A percentile compares a stretch with the other conserved stretches of the same genome.
These are phyloP conservation scores for Clonostachys byssicola DNA, from an alignment of 2,329 filamentous ascomycete genomes.

Conservation along the genomic window DNA sequence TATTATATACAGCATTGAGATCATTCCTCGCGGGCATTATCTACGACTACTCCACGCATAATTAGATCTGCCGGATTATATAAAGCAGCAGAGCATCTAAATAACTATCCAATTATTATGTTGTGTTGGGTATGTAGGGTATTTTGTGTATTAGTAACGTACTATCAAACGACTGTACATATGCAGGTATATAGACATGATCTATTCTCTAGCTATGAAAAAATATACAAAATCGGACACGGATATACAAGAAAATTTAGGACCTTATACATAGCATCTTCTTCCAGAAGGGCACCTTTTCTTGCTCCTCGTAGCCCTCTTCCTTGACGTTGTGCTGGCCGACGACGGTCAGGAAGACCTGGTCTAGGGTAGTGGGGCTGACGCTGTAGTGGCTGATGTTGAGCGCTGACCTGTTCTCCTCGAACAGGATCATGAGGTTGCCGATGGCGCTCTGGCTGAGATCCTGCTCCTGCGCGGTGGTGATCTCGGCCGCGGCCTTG, in stretches of 20 bases:
- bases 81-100: too few species aligned
- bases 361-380: constrained; percentile 80
- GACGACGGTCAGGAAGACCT: constrained; percentile 86
- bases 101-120: too few species aligned
- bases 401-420: constrained; percentile 63
- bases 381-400: constrained; percentile 85
- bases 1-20: too few species aligned
- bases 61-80: too few species aligned
- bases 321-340: constrained; percentile 75
- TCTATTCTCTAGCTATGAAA: neutral
- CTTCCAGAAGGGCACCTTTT: constrained; percentile 10
- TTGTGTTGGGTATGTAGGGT: too few species aligned
- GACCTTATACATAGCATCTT: constrained; percentile 2
- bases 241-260: neutral
- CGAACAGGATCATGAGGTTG: constrained; percentile 66
- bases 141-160: too few species aligned
- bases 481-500: constrained; percentile 12
- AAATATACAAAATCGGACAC: neutral
- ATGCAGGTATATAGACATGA: neutral
- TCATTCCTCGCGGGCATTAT: too few species aligned
- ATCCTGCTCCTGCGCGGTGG: constrained; percentile 4
- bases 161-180: neutral
- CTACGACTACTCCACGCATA: too few species aligned
- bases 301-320: constrained; percentile 51
- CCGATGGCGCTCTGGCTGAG: constrained; percentile 53